phyloP scores from a whole-genome alignment of 306 rosid species.

The Canavalia gladiata region DNA sequence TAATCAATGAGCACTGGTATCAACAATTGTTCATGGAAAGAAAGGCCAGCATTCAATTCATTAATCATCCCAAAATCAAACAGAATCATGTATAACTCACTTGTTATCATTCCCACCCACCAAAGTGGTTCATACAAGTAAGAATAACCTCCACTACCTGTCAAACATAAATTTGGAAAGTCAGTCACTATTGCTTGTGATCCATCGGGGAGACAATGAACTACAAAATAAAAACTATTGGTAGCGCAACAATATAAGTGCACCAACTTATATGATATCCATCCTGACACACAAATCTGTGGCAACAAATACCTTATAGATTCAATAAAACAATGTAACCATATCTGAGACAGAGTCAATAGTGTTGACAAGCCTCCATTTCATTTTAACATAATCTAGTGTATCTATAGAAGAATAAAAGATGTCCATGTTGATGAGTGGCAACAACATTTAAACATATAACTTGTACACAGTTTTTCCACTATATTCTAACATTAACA shows the following conservation, averaged over 20 bases:
- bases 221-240: constrained; percentile 30
- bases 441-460: neutral
- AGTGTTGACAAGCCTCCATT: constrained; percentile 3
- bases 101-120: constrained; percentile 99
- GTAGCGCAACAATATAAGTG: constrained; percentile 20
- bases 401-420: neutral
- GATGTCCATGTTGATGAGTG: constrained; percentile 8
- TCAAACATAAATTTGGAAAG: constrained; percentile 46
- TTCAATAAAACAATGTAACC: neutral
- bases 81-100: constrained; percentile 65
- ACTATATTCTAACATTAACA: constrained; percentile 24
- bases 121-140: constrained; percentile 98
- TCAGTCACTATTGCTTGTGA: constrained; percentile 37
- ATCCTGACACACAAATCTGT: constrained; percentile 23
- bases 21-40: constrained; percentile 1
- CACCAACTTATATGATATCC: constrained; percentile 23
- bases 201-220: neutral
- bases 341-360: neutral
- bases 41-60: constrained; percentile 18
- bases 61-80: constrained; percentile 19
- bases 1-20: constrained; percentile 13
- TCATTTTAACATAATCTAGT: neutral
- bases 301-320: neutral
- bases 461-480: constrained; percentile 4
- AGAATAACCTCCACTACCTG: constrained; percentile 98